Conservation (phyloP, 768 basidiomycete genomes). For the Trametes meyenii region DNA sequence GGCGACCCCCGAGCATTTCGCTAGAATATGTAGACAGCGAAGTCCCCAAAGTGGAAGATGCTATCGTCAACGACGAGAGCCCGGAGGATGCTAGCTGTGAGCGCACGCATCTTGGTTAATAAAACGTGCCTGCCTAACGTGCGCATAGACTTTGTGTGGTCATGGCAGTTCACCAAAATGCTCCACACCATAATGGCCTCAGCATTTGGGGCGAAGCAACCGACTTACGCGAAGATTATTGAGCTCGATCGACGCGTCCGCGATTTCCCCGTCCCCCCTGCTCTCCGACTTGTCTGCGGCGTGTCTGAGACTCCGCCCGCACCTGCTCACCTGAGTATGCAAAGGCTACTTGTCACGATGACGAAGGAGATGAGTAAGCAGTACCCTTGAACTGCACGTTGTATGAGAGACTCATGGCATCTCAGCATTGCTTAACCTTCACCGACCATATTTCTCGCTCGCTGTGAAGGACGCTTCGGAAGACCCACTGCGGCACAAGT, state of each 20-base stretch:
- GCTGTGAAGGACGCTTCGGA: conserved; percentile 61
- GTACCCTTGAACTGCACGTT: conserved; percentile 2
- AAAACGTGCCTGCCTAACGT: not conserved
- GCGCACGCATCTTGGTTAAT: conserved; percentile 22
- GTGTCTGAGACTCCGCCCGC: not conserved
- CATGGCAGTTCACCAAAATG: conserved; percentile 55
- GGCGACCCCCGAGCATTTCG: conserved; percentile 59
- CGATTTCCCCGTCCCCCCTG: conserved; percentile 47
- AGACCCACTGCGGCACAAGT: conserved; percentile 62
- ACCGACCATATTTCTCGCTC: conserved; percentile 68
- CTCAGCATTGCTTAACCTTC: conserved; percentile 62
- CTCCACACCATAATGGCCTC: conserved; percentile 53
- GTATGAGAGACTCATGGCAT: not conserved
- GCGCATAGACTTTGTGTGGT: conserved; percentile 55
- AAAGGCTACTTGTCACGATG: conserved; percentile 28
- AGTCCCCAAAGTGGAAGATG: conserved; percentile 46
- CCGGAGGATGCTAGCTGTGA: conserved; percentile 47
- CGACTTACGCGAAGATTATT: conserved; percentile 48
- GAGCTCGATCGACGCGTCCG: conserved; percentile 55
- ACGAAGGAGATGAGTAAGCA: conserved; percentile 33
- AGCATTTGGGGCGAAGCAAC: conserved; percentile 46
- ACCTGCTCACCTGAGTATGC: conserved; percentile 19
- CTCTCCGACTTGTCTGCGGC: conserved; percentile 40
- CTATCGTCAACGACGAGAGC: conserved; percentile 34
- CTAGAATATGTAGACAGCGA: conserved; percentile 56